Evolutionary conservation across 2,329 filamentous ascomycete genomes (phyloP).

Genomic region (Elsinoe arachidis): DNA sequence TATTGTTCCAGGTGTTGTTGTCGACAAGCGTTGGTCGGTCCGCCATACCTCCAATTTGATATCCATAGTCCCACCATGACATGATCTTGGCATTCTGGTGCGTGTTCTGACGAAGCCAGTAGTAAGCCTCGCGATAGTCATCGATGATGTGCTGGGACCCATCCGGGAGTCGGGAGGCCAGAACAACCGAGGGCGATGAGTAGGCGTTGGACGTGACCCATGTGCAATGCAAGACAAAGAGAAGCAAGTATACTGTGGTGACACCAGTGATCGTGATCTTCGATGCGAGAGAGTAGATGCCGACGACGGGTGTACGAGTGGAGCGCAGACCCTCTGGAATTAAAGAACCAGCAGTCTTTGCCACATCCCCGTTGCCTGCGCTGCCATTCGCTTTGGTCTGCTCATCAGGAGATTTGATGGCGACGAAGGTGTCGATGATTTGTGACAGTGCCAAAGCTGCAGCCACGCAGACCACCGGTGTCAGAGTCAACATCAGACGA

Average conservation of each 20-base stretch:
- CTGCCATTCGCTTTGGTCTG: conserved; percentile 37
- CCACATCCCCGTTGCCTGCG: conserved; percentile 34
- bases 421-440: conserved; percentile 79
- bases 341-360: conserved; percentile 49
- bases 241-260: conserved; percentile 69
- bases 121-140: conserved; percentile 97
- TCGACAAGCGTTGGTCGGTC: conserved; percentile 94
- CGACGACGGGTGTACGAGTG: conserved; percentile 63
- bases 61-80: conserved; percentile 99
- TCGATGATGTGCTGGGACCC: conserved; percentile 98
- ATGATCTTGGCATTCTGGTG: conserved; percentile 92
- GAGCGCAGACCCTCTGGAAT: conserved; percentile 55
- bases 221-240: conserved; percentile 96
- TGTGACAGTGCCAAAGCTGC: conserved; percentile 81
- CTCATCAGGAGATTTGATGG: conserved; percentile 51
- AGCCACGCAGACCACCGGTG: conserved; percentile 89
- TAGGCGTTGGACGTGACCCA: conserved; percentile 99
- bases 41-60: conserved; percentile 99
- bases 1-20: conserved; percentile 99
- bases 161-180: conserved; percentile 85
- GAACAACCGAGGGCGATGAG: conserved; percentile 92
- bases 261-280: conserved; percentile 68
- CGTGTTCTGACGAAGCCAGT: conserved; percentile 98
- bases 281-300: conserved; percentile 72
- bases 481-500: conserved; percentile 93